A percentile compares a stretch with the other conserved stretches of the same genome.
Evolutionary conservation across 306 rosid genomes (phyloP).

Genomic region (Prunus kanzakura): DNA sequence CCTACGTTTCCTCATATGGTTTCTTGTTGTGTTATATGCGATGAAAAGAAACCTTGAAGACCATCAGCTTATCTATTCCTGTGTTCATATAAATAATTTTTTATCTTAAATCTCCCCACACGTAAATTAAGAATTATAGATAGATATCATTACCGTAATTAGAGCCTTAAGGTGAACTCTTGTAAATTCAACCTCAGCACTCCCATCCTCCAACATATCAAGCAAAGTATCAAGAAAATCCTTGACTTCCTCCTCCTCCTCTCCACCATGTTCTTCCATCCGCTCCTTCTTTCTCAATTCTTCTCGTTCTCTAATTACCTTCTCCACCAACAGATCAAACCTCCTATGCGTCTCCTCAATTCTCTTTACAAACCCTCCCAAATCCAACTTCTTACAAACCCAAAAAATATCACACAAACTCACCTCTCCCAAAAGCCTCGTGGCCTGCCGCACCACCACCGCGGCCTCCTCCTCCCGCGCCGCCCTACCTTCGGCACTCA

Average conservation of each 20-base stretch:
- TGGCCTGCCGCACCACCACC: conserved; percentile 31
- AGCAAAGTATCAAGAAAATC: conserved; percentile 50
- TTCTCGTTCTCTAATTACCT: conserved; percentile 31
- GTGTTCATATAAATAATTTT: background rate
- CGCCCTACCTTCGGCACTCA: background rate
- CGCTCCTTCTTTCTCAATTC: conserved; percentile 23
- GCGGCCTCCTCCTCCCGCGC: conserved; percentile 8
- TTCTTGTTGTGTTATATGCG: too few relatives aligned
- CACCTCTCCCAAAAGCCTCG: conserved; percentile 37
- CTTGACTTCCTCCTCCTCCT: conserved; percentile 19
- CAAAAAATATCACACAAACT: conserved; percentile 35
- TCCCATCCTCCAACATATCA: conserved; percentile 21
- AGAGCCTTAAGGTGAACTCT: conserved; percentile 42
- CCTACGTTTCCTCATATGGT: too few relatives aligned
- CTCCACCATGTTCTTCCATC: background rate
- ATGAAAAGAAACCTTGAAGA: too few relatives aligned
- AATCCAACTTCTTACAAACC: conserved; percentile 22
- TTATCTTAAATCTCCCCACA: too few relatives aligned
- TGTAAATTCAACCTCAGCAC: conserved; percentile 18
- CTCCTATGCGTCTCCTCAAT: conserved; percentile 16
- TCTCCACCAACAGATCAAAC: conserved; percentile 41
- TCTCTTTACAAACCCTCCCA: conserved; percentile 39
- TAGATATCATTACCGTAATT: conserved; percentile 25
- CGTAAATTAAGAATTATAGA: too few relatives aligned
- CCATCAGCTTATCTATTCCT: too few relatives aligned